Base-by-base conservation (phyloP, 192 early-diverging fungal genomes). In the Umbelopsis vinacea region DNA sequence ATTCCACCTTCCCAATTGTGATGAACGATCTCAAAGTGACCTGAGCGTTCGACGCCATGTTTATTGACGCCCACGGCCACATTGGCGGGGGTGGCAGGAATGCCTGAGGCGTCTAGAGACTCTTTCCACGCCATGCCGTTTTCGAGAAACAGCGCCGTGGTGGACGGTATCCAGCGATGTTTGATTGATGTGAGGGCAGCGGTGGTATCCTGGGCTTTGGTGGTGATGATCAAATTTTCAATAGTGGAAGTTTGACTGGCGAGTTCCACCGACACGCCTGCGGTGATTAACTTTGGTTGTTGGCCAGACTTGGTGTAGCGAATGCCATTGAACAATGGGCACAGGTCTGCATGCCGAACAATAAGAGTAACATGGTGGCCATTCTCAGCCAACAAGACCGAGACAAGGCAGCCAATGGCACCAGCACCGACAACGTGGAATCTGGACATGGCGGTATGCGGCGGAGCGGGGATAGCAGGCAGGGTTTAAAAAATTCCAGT, bases 401-500 rank as follows among this genome's bases (percentile, higher is more conserved):
- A 90, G 63, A 91, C 76, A 50, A 91, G 79, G 43, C 88, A 81
- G 5, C 92, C 92, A 21, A 91, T 83, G n/a, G 89, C 91, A 5
- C 91, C 90, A 35, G 86, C 85, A 23, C 92, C 92, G 8, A 93
- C 77, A 46, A 93, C 74, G 73, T 93, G 88, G n/a, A 89, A 73
- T 19, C 33, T 29, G 17, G 29, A 19, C 57, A 63, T 63, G 33
- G 23, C 14, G 40, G 5, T 12, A 43, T 11, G 33, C 57, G 26
- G 53, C 4, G 40, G 40, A 3, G 40, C 11, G 6, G 6, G 40
- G 40, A 7, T 12, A 12, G 6, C 40, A 43, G 11, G 40, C 40
- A 43, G 5, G n/a, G n/a, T n/a, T n/a, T n/a, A 43, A 43, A 35
- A 38, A 63, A 38, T 11, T 26, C 8, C 4, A 63, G 57, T 63